These are phyloP conservation scores for Penicillium paxilli DNA, from an alignment of 495 filamentous ascomycete genomes.

Conservation along the genomic window DNA sequence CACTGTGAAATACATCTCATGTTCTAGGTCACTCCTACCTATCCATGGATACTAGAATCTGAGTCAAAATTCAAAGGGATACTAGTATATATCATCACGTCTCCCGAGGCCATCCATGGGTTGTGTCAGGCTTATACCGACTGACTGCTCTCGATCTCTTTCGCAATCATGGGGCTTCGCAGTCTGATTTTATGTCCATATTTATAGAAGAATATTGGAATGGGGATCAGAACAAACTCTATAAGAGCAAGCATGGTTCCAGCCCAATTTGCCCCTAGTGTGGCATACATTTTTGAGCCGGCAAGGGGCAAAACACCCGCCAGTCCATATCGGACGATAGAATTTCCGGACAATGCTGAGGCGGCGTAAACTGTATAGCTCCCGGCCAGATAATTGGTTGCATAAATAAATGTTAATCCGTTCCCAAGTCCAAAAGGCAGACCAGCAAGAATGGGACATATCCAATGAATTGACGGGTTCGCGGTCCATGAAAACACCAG, in stretches of 20 bases:
- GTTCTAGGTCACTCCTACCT: too few species aligned
- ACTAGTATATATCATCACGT: too few species aligned
- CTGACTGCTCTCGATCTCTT: conserved; percentile 49
- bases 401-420: conserved; percentile 69
- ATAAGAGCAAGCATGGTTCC: conserved; percentile 68
- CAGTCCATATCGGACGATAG: conserved; percentile 57
- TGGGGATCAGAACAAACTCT: conserved; percentile 65
- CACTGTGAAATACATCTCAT: too few species aligned
- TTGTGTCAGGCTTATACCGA: too few species aligned
- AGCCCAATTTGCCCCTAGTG: conserved; percentile 69
- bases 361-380: conserved; percentile 73
- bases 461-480: conserved; percentile 65
- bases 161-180: conserved; percentile 59
- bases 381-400: conserved; percentile 67
- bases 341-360: conserved; percentile 68
- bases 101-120: too few species aligned
- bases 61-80: too few species aligned
- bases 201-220: conserved; percentile 72
- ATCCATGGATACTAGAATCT: too few species aligned
- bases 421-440: conserved; percentile 74
- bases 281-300: conserved; percentile 64
- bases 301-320: conserved; percentile 69
- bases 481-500: conserved; percentile 78
- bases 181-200: conserved; percentile 65
- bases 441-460: conserved; percentile 68